Evolutionary conservation across 1,139 yeast genomes (phyloP), one percentile per base, ranked within the genome.

Genomic region (Suhomyces coccinellae): DNA sequence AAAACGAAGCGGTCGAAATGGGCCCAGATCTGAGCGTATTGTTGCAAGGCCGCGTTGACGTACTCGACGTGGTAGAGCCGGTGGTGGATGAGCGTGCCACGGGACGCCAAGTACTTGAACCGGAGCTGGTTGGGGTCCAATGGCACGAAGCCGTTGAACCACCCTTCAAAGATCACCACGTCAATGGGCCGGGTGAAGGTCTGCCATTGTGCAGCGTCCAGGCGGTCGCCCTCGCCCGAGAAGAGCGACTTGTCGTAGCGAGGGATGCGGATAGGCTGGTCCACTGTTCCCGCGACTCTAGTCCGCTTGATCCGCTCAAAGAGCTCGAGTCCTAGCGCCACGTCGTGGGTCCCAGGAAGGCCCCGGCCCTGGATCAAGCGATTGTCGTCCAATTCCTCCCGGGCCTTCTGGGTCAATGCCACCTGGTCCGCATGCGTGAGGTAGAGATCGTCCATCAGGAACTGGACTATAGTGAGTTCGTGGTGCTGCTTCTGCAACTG

Each of bases 281-380:
- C 33, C 9, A 40, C 16, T 6, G 28, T 27, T 8, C 51, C 37
- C n/a, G 52, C 43, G 2, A 15, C 26, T 17, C 48, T 26, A 11
- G 17, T 22, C 14, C 36, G 20, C 2, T 42, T 38, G 29, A 66
- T 50, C 30, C 50, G 48, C 14, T 48, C 46, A 38, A 68, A 55
- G n/a, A 62, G 59, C 2, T 56, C 45, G 2, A 47, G n/a, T 6
- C 76, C 68, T 14, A 80, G 55, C 1, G 54, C 56, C 33, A 87
- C 56, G 58, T 93, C 98, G 61, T 93, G 99, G 0, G 99, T 91
- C 0, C 98, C 98, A 0, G 98, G 98, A 27, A 88, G 72, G 0
- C 99, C 99, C 36, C 98, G 69, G 3, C 96, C 96, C 51, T 76
- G 79, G 24, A 87, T 59, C 43, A 89, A 66, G 30, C 65, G 62